Conservation (phyloP, 2,329 filamentous ascomycete species). For the Raffaelea ambrosiae region DNA sequence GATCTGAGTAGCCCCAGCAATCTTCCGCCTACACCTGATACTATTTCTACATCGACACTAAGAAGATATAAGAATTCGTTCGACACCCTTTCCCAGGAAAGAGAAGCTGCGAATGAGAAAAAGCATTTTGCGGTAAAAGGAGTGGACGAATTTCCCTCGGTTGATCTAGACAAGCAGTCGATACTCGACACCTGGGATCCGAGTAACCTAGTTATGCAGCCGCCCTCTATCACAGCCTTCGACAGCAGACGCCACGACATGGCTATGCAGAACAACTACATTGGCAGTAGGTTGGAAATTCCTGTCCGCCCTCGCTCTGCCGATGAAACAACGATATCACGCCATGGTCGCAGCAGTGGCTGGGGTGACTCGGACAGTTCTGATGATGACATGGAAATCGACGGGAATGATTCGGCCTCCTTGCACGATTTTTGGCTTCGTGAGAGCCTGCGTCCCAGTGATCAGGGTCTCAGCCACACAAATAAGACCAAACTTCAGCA, state of each 20-base stretch:
- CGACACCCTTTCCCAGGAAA: conserved; percentile 33
- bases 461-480: conserved; percentile 4
- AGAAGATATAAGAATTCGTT: conserved; percentile 40
- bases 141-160: conserved; percentile 18
- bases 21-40: conserved; percentile 51
- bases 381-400: conserved; percentile 24
- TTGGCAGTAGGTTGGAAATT: conserved; percentile 21
- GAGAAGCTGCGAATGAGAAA: conserved; percentile 19
- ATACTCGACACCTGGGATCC: too few relatives aligned
- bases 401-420: conserved; percentile 38
- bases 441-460: conserved; percentile 37
- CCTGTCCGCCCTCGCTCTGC: conserved; percentile 37
- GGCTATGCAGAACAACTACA: conserved; percentile 14
- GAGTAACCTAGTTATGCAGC: conserved; percentile 12
- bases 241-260: conserved; percentile 20
- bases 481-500: background rate
- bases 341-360: conserved; percentile 19
- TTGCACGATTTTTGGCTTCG: conserved; percentile 51
- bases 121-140: conserved; percentile 23
- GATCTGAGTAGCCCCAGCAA: conserved; percentile 32
- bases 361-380: conserved; percentile 37
- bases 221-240: conserved; percentile 23
- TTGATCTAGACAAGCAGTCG: conserved; percentile 9
- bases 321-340: conserved; percentile 35
- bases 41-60: conserved; percentile 48